These are phyloP conservation scores for Chloropicon primus DNA, from an alignment of 139 green algal genomes.

Conservation along the genomic window DNA sequence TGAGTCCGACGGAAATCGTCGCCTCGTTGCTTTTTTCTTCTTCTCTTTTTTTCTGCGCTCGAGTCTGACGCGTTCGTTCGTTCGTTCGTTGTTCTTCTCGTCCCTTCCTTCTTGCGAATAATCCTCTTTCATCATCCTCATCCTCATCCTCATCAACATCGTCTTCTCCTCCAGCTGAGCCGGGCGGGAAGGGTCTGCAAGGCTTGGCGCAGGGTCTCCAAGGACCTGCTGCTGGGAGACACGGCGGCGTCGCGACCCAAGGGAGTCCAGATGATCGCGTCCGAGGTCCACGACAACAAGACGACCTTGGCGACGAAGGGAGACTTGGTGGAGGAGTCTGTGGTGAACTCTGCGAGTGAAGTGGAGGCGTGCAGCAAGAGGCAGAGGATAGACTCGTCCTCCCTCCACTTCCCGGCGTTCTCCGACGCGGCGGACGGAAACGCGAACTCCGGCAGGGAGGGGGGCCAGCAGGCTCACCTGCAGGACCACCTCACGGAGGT, in stretches of 20 bases:
- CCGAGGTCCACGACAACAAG: neutral
- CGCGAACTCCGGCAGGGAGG: neutral
- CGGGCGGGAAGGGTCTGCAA: neutral
- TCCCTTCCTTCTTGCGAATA: too few species aligned
- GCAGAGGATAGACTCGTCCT: neutral
- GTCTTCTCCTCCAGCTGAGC: too few species aligned
- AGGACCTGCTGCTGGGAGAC: neutral
- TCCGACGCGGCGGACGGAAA: neutral
- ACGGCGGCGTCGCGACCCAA: neutral
- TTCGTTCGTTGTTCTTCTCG: neutral
- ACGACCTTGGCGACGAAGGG: neutral
- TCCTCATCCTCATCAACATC: too few species aligned
- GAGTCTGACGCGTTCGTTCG: neutral
- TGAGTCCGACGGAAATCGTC: neutral
- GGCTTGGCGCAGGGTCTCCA: neutral
- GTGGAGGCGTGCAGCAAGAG: neutral
- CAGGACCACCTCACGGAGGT: neutral
- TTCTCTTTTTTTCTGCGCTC: too few species aligned
- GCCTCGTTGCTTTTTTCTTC: neutral
- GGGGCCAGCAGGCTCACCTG: neutral
- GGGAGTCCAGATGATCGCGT: neutral
- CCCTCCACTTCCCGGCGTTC: neutral
- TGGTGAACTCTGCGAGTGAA: neutral
- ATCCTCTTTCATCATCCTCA: too few species aligned
- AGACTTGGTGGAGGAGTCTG: neutral